phyloP scores from a whole-genome alignment of 208 protist genomes.

The Kentomonas sorsogonicus region DNA sequence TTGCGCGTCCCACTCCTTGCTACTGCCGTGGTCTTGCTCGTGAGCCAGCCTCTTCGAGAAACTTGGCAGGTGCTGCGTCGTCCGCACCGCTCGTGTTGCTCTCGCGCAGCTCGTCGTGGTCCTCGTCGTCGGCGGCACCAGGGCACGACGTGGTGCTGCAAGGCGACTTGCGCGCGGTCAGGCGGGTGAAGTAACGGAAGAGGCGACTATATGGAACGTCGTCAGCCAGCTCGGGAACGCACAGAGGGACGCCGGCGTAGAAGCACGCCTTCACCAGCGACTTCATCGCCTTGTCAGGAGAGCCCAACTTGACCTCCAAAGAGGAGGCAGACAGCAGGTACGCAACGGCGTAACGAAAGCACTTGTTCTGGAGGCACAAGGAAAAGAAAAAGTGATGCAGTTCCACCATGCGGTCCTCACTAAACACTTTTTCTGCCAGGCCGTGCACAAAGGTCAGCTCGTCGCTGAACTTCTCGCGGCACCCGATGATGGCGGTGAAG shows the following conservation, averaged over 20 bases:
- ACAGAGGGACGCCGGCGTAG: conserved; percentile 25
- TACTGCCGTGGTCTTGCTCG: conserved; percentile 18
- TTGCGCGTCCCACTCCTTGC: conserved; percentile 17
- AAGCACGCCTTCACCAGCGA: too few species aligned
- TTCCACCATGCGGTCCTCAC: conserved; percentile 22
- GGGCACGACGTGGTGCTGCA: neutral
- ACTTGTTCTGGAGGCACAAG: too few species aligned
- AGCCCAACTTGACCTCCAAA: too few species aligned
- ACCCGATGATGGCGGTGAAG: conserved; percentile 25
- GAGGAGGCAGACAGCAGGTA: too few species aligned
- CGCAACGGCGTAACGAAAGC: too few species aligned
- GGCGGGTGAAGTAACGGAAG: too few species aligned
- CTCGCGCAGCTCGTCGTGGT: neutral
- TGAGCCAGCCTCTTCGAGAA: too few species aligned
- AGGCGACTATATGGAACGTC: too few species aligned
- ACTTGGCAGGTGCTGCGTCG: neutral
- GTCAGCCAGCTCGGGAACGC: conserved; percentile 28
- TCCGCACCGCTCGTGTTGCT: conserved; percentile 3
- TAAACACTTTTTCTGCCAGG: too few species aligned
- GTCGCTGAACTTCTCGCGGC: conserved; percentile 20
- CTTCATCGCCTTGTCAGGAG: too few species aligned
- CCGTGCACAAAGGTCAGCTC: conserved; percentile 25
- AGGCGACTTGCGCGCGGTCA: conserved; percentile 1
- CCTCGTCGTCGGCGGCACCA: neutral
- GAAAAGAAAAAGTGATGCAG: conserved; percentile 41